Evolutionary conservation across 441 rosid genomes (phyloP), one percentile per base, ranked within the genome.

Genomic region (Croton laevigatus): DNA sequence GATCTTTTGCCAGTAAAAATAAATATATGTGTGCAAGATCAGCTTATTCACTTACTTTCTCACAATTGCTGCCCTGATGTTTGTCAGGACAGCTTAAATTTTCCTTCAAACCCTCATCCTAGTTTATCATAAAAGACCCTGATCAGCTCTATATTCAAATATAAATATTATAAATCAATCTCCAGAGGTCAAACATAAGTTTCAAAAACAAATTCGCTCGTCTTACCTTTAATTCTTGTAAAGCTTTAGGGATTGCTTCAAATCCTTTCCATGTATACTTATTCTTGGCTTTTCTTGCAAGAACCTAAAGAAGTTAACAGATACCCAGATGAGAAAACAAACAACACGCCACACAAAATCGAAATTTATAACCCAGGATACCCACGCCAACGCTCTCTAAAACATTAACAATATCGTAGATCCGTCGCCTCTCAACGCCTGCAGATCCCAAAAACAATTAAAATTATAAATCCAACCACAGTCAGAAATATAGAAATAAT

Each of bases 261-360:
- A 91, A 90, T 2, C 98, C 98, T 78, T 85, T 94, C 97, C 98
- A 91, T 1, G 90, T 86, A 69, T 94, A 94, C 71, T 85, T 88
- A 71, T 94, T 94, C 78, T 94, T 94, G 0, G 94, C 98, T 67
- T 77, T 91, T 77, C 86, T 90, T 8, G 84, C 70, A 22, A 91
- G 88, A 81, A 91, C 95, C 98, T 94, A 34, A 74, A 71, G 32
- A 65, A 37, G 19, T 5, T 34, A 16, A 20, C 34, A 75, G 64
- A 32, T 22, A 68, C 65, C 75, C 63, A 27, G 14, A 22, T 59
- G 16, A 37, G 63, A 52, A 57, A 61, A 27, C 13, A 17, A 32
- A 23, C 2, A 16, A 57, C 13, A 60, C 13, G 22, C 11, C 59
- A 48, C 3, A 1, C 5, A 58, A 68, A 27, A 4, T 11, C 16